Percentiles rank a stretch among this genome's conserved stretches.
Evolutionary conservation across 1,284 basidiomycete genomes (phyloP).

Genomic region (Melampsora larici-populina): DNA sequence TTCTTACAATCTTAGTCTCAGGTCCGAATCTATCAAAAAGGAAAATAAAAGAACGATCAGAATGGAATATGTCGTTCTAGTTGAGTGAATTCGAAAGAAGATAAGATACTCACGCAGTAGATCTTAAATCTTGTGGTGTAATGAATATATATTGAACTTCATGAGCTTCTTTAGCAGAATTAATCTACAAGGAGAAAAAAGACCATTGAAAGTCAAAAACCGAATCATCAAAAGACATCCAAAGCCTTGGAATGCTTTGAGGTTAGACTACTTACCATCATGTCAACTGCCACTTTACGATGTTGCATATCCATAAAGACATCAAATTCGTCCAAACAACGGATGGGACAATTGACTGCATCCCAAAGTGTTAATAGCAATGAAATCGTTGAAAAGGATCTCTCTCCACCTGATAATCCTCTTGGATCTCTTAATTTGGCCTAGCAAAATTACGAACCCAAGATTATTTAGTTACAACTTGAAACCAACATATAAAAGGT

Average conservation of each 20-base stretch:
- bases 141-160: slow-evolving; percentile 88
- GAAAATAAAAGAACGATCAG: too few species aligned
- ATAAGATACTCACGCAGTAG: slow-evolving; percentile 8
- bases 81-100: too few species aligned
- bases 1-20: slow-evolving; percentile 19
- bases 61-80: too few species aligned
- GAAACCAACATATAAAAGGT: background rate
- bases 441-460: background rate
- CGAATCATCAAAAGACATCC: too few species aligned
- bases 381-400: slow-evolving; percentile 94
- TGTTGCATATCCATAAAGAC: slow-evolving; percentile 96
- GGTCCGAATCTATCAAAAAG: slow-evolving; percentile 8
- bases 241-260: too few species aligned
- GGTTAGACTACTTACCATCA: slow-evolving; percentile 59
- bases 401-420: slow-evolving; percentile 82
- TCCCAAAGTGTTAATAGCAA: slow-evolving; percentile 91
- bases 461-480: too few species aligned
- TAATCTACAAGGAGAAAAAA: slow-evolving; percentile 59
- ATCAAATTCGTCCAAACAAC: slow-evolving; percentile 78
- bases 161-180: slow-evolving; percentile 75
- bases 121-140: slow-evolving; percentile 62
- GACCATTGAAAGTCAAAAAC: too few species aligned
- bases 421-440: slow-evolving; percentile 53
- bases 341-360: slow-evolving; percentile 83
- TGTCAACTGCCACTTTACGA: slow-evolving; percentile 80